phyloP scores from a whole-genome alignment of 1,139 yeast genomes.

The Geotrichum europaeum region DNA sequence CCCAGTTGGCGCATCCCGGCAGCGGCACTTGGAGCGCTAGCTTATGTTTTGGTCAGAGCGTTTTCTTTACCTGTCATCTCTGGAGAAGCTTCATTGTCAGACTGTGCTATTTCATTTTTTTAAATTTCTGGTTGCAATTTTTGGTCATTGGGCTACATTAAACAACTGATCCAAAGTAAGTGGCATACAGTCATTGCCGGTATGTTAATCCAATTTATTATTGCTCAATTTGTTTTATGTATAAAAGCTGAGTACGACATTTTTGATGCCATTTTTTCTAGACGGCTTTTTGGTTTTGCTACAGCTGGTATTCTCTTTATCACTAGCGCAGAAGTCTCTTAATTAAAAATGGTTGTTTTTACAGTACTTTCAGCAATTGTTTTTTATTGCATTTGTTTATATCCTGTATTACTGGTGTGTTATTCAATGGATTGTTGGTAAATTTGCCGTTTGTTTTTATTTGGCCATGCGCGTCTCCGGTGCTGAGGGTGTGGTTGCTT shows the following conservation, averaged over 20 bases:
- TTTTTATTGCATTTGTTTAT: conserved; percentile 61
- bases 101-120: too few species aligned
- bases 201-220: conserved; percentile 54
- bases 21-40: too few species aligned
- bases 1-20: too few species aligned
- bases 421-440: conserved; percentile 56
- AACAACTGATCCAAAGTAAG: conserved; percentile 43
- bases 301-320: conserved; percentile 59
- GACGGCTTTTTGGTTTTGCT: conserved; percentile 54
- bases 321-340: conserved; percentile 30
- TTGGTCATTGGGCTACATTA: conserved; percentile 45
- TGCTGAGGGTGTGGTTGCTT: conserved; percentile 64
- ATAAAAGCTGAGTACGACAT: conserved; percentile 58
- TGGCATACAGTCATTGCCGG: conserved; percentile 63
- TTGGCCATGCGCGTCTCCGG: conserved; percentile 60
- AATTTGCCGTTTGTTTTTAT: conserved; percentile 55
- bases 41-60: too few species aligned
- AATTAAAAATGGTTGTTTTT: conserved; percentile 43
- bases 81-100: too few species aligned
- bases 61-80: too few species aligned
- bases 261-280: conserved; percentile 50
- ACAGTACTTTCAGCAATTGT: conserved; percentile 58
- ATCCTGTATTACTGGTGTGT: conserved; percentile 56
- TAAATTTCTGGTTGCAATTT: conserved; percentile 6
- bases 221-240: conserved; percentile 58